These are phyloP conservation scores for Malbranchea zuffiana DNA, from an alignment of 2,329 filamentous ascomycete genomes.

Conservation along the genomic window DNA sequence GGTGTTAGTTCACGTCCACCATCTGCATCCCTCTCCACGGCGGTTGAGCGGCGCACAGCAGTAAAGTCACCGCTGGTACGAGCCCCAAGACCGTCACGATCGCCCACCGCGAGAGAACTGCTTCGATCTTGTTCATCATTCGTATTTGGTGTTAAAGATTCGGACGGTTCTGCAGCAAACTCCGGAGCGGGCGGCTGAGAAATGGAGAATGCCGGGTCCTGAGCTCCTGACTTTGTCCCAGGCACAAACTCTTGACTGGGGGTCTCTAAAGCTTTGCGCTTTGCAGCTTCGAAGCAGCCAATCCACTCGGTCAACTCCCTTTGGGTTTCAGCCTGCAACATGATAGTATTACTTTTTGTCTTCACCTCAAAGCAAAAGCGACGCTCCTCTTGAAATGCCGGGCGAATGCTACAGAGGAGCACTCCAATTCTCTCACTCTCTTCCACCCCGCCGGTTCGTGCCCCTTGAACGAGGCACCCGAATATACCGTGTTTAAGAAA, in stretches of 20 bases:
- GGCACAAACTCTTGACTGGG: slow-evolving; percentile 42
- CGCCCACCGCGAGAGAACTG: slow-evolving; percentile 55
- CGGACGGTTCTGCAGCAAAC: slow-evolving; percentile 70
- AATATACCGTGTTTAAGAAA: slow-evolving; percentile 94
- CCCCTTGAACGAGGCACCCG: slow-evolving; percentile 78
- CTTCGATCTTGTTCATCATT: slow-evolving; percentile 54
- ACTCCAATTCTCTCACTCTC: slow-evolving; percentile 96
- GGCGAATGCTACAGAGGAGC: slow-evolving; percentile 81
- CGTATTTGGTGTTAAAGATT: slow-evolving; percentile 48
- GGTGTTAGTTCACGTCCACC: slow-evolving; percentile 69
- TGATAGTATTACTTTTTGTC: slow-evolving; percentile 82
- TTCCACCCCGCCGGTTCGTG: slow-evolving; percentile 70
- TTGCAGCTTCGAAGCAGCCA: slow-evolving; percentile 82
- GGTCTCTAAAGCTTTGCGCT: slow-evolving; percentile 79
- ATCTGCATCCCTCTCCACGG: slow-evolving; percentile 54
- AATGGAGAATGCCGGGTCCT: slow-evolving; percentile 77
- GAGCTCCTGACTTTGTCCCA: slow-evolving; percentile 34
- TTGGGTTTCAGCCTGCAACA: slow-evolving; percentile 90
- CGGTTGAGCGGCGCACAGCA: slow-evolving; percentile 38
- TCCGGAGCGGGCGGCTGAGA: slow-evolving; percentile 79
- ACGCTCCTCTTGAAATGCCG: slow-evolving; percentile 82
- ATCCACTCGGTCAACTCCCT: slow-evolving; percentile 90
- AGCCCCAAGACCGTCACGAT: slow-evolving; percentile 45
- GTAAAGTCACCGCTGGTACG: slow-evolving; percentile 65
- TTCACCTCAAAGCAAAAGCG: slow-evolving; percentile 98